Evolutionary conservation across 2,329 filamentous ascomycete species (phyloP).

Genomic region (Fusarium annulatum): DNA sequence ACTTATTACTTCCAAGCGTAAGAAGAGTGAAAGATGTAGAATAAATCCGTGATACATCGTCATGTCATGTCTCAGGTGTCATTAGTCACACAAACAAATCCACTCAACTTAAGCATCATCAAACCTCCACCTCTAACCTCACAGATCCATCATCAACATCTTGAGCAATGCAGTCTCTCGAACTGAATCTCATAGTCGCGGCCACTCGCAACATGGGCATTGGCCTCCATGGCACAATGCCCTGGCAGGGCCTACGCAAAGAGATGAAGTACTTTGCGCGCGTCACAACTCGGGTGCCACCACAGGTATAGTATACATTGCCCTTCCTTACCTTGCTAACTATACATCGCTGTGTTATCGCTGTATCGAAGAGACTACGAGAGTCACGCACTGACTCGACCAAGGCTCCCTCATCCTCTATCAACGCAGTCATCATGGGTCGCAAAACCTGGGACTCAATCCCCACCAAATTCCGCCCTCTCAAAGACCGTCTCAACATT

Average conservation of each 20-base stretch:
- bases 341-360: background rate
- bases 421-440: slow-evolving; percentile 93
- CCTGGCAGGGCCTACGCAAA: slow-evolving; percentile 87
- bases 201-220: slow-evolving; percentile 93
- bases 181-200: slow-evolving; percentile 93
- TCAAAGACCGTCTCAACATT: slow-evolving; percentile 84
- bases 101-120: slow-evolving; percentile 12
- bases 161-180: slow-evolving; percentile 54
- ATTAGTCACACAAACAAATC: slow-evolving; percentile 24
- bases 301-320: slow-evolving; percentile 56
- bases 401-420: slow-evolving; percentile 50
- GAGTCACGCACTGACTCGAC: background rate
- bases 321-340: background rate
- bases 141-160: slow-evolving; percentile 8
- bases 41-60: background rate
- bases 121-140: slow-evolving; percentile 3
- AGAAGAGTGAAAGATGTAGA: background rate
- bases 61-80: background rate
- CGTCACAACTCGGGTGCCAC: slow-evolving; percentile 77
- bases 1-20: background rate
- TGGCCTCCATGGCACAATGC: slow-evolving; percentile 79
- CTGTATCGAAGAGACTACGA: background rate
- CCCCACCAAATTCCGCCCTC: slow-evolving; percentile 79
- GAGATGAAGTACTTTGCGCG: slow-evolving; percentile 97
- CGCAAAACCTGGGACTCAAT: slow-evolving; percentile 97